Evolutionary conservation across 139 green algal species (phyloP), one percentile per base, ranked within the genome.

Genomic region (Pseudopediastrum boryanum): DNA sequence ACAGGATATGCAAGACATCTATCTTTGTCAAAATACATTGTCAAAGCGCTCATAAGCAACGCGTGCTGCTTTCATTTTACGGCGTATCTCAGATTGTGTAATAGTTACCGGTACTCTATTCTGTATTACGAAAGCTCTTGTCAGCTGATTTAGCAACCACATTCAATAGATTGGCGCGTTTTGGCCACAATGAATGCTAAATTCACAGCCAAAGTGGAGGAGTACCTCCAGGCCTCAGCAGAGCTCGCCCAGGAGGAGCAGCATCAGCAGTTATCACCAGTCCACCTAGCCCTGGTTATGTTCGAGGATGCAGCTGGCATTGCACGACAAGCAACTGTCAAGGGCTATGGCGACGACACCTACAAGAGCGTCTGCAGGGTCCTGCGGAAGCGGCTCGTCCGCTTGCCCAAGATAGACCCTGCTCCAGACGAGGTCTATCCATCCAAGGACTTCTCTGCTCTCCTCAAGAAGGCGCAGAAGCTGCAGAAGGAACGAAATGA

Each of bases 301-400:
- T 90, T 95, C 41, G 92, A 97, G 58, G 92, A 95, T 58, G 31
- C 73, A 1, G 73, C 90, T 31, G 90, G 91, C 64, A 54, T 94
- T 10, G 77, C 36, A 5, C 66, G 78, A 77, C 64, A 84, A 48
- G 71, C 77, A 7, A 43, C 46, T 27, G 41, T 73, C 44, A 80
- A 80, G 44, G 52, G 68, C 1, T 80, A 64, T 29, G 83, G 83
- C 42, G 86, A 93, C 9, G 88, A 92, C 8, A 75, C 86, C 0
- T 87, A 78, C 27, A 66, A 48, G 19, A 82, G 65, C 27, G 69
- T 93, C 21, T 63, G 86, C 25, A 59, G 92, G 10, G 59, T 86
- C 21, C 84, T 97, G 36, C 81, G 86, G 7, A 85, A 82, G 65
- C 52, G 75, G 12, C 77, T 97, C 38, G 82, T 85, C 4, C 65